These are phyloP conservation scores for Trametes hirsuta DNA, from an alignment of 1,284 basidiomycete species.

Conservation along the genomic window DNA sequence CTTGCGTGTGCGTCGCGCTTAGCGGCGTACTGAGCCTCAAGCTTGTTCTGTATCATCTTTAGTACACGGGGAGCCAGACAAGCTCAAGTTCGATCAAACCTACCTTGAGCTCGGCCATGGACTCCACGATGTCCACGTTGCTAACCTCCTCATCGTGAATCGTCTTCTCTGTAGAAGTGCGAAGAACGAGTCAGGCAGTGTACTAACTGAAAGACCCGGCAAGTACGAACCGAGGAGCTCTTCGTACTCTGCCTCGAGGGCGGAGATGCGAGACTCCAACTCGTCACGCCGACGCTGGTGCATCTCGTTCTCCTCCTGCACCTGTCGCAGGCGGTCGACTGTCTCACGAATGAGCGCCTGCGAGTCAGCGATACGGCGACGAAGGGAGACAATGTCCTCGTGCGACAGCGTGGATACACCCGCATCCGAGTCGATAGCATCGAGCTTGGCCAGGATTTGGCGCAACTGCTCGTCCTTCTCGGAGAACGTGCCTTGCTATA, in stretches of 20 bases:
- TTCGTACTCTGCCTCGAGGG: slow-evolving; percentile 93
- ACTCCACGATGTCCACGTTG: slow-evolving; percentile 79
- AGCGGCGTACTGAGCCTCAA: slow-evolving; percentile 92
- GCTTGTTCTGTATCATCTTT: slow-evolving; percentile 69
- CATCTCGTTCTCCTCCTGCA: slow-evolving; percentile 93
- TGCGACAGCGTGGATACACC: slow-evolving; percentile 62
- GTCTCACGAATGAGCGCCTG: slow-evolving; percentile 88
- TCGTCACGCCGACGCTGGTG: slow-evolving; percentile 84
- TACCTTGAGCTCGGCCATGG: slow-evolving; percentile 91
- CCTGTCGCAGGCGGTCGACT: slow-evolving; percentile 86
- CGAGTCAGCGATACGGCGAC: slow-evolving; percentile 88
- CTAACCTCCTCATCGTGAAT: slow-evolving; percentile 83
- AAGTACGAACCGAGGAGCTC: slow-evolving; percentile 80
- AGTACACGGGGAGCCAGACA: slow-evolving; percentile 16
- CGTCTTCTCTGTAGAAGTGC: slow-evolving; percentile 67
- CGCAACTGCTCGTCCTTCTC: slow-evolving; percentile 95
- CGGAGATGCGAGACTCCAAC: slow-evolving; percentile 80
- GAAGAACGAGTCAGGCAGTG: slow-evolving; percentile 19
- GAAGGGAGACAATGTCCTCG: slow-evolving; percentile 81
- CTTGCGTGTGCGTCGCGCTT: slow-evolving; percentile 89
- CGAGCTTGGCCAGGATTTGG: slow-evolving; percentile 81
- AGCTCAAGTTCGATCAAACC: slow-evolving; percentile 27
- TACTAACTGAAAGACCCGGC: neutral
- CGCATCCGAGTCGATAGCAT: slow-evolving; percentile 68
- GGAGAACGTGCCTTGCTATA: slow-evolving; percentile 83